phyloP scores from a whole-genome alignment of 441 rosid genomes.

The Monsonia emarginata region DNA sequence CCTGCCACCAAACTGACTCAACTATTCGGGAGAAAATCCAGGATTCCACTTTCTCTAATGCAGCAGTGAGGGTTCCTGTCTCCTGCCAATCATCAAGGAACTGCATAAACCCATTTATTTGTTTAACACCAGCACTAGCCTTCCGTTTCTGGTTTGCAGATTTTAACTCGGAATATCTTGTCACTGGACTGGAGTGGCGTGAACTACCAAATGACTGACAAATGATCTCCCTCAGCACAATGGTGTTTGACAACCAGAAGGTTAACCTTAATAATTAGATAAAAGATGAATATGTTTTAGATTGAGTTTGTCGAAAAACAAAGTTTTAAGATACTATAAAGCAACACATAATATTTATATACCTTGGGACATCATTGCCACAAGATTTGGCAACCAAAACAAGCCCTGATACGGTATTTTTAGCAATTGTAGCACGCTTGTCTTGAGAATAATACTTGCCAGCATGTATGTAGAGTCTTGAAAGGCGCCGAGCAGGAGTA shows the following conservation, averaged over 20 bases:
- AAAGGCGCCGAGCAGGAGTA: constrained; percentile 93
- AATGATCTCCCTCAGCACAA: constrained; percentile 55
- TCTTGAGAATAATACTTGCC: constrained; percentile 39
- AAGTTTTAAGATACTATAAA: constrained; percentile 13
- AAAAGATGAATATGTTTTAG: constrained; percentile 3
- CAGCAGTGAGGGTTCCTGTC: constrained; percentile 41
- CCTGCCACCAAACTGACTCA: constrained; percentile 99
- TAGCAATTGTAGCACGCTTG: constrained; percentile 69
- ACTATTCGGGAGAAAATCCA: constrained; percentile 86
- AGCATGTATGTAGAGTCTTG: constrained; percentile 74
- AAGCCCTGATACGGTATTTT: constrained; percentile 70
- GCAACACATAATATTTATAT: neutral
- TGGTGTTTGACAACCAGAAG: constrained; percentile 86
- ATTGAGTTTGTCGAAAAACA: constrained; percentile 6
- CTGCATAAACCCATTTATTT: constrained; percentile 18
- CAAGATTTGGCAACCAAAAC: constrained; percentile 83
- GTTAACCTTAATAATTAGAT: constrained; percentile 53
- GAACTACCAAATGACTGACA: constrained; percentile 33
- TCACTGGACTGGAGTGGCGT: constrained; percentile 32
- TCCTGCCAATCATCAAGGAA: constrained; percentile 48
- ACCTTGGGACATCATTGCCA: constrained; percentile 97
- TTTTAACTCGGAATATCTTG: constrained; percentile 28
- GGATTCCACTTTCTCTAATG: constrained; percentile 75
- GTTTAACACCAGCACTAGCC: constrained; percentile 26
- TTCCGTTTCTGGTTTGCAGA: constrained; percentile 23